Evolutionary conservation across 163 green algal genomes (phyloP), one percentile per base, ranked within the genome.

Genomic region (Scenedesmus sp.): DNA sequence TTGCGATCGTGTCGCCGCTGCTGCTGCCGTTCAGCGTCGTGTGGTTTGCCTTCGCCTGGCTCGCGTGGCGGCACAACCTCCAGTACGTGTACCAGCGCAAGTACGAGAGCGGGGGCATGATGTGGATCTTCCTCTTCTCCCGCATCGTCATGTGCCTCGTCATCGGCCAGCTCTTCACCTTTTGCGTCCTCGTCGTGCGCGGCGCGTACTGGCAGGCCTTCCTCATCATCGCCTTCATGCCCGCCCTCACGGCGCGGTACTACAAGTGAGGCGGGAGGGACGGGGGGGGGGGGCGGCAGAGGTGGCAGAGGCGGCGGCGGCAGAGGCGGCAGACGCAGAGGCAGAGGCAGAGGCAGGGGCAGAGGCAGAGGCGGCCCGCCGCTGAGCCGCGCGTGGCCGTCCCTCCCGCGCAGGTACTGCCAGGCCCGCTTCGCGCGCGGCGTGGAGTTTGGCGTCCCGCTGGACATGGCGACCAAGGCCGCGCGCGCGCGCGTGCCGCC

Each of bases 41-140:
- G 22, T 86, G 77, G 78, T 86, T 88, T 34, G 50, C 47, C 42
- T 66, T 87, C 26, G 76, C 76, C 33, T 90, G 85, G 85, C 36
- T 90, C 28, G 83, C 80, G 24, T 90, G 86, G 86, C 80, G 86
- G 56, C 73, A 87, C 78, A 81, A 77, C 50, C 64, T 87, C 47
- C 65, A 76, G 14, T 90, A 90, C 60, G 80, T 90, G 24, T 90
- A 89, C 70, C 53, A 63, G 34, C 63, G 84, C 50, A 91, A 89
- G 79, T 94, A 94, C 75, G 89, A 94, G 82, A 84, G 78, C 54
- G 89, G 89, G 54, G 89, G 88, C 15, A 60, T 82, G 29, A 87
- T 92, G 77, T 94, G 86, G 86, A 87, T 85, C 57, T 90, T 89
- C 54, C 51, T 92, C 31, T 87, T 92, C 72, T 70, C 48, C 45